phyloP scores from a whole-genome alignment of 176 grass and related monocot genomes.

The Hordeum marinum region DNA sequence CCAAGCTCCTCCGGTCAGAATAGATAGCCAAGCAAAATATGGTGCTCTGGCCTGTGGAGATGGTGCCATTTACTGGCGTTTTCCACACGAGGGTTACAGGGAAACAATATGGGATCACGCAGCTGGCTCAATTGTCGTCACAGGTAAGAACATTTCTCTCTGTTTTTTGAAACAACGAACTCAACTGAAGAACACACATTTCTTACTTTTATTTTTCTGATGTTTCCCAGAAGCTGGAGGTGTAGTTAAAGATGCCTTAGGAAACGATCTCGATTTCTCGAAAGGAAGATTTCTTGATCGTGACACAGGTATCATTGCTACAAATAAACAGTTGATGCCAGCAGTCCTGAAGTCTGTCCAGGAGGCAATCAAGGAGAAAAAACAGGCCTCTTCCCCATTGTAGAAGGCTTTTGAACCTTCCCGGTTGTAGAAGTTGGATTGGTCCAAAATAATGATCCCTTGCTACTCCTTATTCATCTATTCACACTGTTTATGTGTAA shows the following conservation, averaged over 20 bases:
- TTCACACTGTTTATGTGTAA: too few relatives aligned
- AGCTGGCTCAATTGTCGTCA: conserved; percentile 75
- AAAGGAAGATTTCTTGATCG: conserved; percentile 87
- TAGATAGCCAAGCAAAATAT: conserved; percentile 95
- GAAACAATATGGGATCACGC: conserved; percentile 99
- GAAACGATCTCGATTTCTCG: conserved; percentile 83
- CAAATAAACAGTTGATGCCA: conserved; percentile 61
- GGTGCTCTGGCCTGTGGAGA: conserved; percentile 88
- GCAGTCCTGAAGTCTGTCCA: conserved; percentile 55
- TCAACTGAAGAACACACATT: neutral
- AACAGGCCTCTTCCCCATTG: conserved; percentile 47
- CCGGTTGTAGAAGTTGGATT: neutral
- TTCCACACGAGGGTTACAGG: conserved; percentile 77
- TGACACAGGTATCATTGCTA: conserved; percentile 77
- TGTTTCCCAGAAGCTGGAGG: conserved; percentile 74
- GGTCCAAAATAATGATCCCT: neutral
- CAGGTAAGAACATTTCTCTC: conserved; percentile 38
- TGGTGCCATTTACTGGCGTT: conserved; percentile 84
- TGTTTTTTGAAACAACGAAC: neutral
- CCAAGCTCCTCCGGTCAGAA: conserved; percentile 77
- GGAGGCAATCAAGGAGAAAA: conserved; percentile 61
- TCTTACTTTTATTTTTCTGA: neutral
- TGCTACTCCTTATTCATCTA: neutral
- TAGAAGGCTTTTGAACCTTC: neutral
- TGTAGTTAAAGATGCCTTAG: conserved; percentile 70